Evolutionary conservation across 208 protist species (phyloP).

Genomic region (Wallacemonas sp.): DNA sequence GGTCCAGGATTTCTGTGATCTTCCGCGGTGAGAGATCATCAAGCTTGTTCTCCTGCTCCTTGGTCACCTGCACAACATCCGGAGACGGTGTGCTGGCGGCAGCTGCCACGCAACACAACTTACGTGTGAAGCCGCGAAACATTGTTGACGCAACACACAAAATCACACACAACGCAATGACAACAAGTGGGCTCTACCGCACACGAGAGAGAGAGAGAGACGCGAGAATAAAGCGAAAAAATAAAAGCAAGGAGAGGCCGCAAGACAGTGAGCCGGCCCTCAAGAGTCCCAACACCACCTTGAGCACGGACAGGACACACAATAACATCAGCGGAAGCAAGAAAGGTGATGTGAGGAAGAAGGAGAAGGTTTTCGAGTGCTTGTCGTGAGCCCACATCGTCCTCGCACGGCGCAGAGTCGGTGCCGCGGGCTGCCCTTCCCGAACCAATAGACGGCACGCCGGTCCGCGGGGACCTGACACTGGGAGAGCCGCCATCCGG

Average conservation of each 20-base stretch:
- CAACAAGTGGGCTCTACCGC: neutral
- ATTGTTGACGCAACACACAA: constrained; percentile 18
- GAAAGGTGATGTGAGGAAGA: too few species aligned
- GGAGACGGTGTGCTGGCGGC: constrained; percentile 52
- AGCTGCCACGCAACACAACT: constrained; percentile 39
- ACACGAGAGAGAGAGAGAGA: neutral
- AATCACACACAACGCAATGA: constrained; percentile 8
- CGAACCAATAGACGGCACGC: too few species aligned
- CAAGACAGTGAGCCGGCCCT: too few species aligned
- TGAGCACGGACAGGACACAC: too few species aligned
- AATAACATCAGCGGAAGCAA: too few species aligned
- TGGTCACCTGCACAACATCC: constrained; percentile 54
- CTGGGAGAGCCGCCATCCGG: too few species aligned
- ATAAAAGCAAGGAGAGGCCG: neutral
- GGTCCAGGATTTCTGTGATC: constrained; percentile 93
- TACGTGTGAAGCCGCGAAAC: constrained; percentile 48
- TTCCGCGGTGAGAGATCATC: constrained; percentile 86
- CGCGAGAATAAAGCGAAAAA: neutral
- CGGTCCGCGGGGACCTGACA: too few species aligned
- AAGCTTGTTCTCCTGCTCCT: constrained; percentile 51
- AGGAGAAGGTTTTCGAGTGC: too few species aligned
- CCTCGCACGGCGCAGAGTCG: too few species aligned
- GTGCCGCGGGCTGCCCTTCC: too few species aligned
- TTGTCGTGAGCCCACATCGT: too few species aligned
- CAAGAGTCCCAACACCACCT: too few species aligned